Evolutionary conservation across 257 asterid genomes (phyloP).

Genomic region (Solanum etuberosum): DNA sequence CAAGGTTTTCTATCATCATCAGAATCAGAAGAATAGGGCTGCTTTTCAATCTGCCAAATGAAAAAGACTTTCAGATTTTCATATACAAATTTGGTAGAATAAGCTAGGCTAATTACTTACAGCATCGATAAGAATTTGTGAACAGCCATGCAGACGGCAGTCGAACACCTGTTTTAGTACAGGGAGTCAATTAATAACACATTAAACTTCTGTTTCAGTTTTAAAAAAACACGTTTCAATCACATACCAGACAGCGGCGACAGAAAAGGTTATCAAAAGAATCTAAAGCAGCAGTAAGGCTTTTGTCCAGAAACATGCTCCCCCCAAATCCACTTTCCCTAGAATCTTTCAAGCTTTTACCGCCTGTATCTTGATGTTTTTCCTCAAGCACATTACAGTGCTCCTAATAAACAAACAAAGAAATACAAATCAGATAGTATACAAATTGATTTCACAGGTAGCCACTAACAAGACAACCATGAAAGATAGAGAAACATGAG

Average conservation of each 20-base stretch:
- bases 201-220: neutral
- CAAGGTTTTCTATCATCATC: slow-evolving; percentile 76
- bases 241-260: slow-evolving; percentile 93
- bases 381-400: slow-evolving; percentile 66
- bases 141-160: slow-evolving; percentile 89
- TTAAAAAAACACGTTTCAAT: neutral
- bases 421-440: slow-evolving; percentile 18
- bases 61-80: slow-evolving; percentile 6
- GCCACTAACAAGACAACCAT: neutral
- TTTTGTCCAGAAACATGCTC: slow-evolving; percentile 37
- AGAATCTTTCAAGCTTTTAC: slow-evolving; percentile 17
- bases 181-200: slow-evolving; percentile 1
- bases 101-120: slow-evolving; percentile 35
- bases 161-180: slow-evolving; percentile 58
- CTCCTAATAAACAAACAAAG: slow-evolving; percentile 47
- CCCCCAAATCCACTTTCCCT: slow-evolving; percentile 29
- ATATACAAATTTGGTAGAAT: slow-evolving; percentile 1
- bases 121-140: slow-evolving; percentile 50
- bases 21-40: slow-evolving; percentile 36
- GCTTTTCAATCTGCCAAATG: slow-evolving; percentile 62
- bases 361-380: slow-evolving; percentile 25
- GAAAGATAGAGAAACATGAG: neutral
- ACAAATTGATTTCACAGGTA: slow-evolving; percentile 5
- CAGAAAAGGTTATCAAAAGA: slow-evolving; percentile 90
- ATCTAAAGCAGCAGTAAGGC: slow-evolving; percentile 76